Evolutionary conservation across 805 yeast genomes (phyloP).

Genomic region (Hanseniaspora thailandica): DNA sequence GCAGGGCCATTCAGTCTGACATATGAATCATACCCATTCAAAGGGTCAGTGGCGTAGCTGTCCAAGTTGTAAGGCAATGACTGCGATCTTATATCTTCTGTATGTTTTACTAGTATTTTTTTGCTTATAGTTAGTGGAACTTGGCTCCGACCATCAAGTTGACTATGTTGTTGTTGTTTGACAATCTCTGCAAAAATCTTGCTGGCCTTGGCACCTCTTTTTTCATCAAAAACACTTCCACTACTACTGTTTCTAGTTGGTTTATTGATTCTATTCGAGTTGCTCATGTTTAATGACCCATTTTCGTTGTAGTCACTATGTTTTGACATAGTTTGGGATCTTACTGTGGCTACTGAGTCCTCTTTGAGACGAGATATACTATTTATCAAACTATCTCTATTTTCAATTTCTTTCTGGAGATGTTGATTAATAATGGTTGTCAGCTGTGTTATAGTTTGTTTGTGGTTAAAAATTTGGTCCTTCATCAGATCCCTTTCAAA

Average conservation of each 20-base stretch:
- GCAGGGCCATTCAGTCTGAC: background rate
- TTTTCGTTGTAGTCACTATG: background rate
- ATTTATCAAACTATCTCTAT: slow-evolving; percentile 1
- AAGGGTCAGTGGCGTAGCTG: background rate
- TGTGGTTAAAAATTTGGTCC: background rate
- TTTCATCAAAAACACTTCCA: background rate
- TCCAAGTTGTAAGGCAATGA: slow-evolving; percentile 5
- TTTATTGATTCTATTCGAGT: background rate
- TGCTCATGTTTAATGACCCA: background rate
- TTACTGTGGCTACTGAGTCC: background rate
- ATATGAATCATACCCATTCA: background rate
- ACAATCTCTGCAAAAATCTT: slow-evolving; percentile 3
- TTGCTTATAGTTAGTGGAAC: background rate
- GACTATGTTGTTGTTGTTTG: slow-evolving; percentile 1
- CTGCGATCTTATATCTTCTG: slow-evolving; percentile 1
- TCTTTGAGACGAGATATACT: background rate
- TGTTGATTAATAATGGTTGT: background rate
- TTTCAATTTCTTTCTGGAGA: slow-evolving; percentile 3
- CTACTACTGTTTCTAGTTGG: background rate
- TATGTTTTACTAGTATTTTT: background rate
- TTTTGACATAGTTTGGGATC: slow-evolving; percentile 7
- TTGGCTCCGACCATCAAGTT: background rate
- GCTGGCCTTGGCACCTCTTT: slow-evolving; percentile 12
- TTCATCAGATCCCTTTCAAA: background rate
- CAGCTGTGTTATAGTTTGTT: background rate